Evolutionary conservation across 371 early-diverging fungal species (phyloP).

Genomic region (Mucor velutinosus): DNA sequence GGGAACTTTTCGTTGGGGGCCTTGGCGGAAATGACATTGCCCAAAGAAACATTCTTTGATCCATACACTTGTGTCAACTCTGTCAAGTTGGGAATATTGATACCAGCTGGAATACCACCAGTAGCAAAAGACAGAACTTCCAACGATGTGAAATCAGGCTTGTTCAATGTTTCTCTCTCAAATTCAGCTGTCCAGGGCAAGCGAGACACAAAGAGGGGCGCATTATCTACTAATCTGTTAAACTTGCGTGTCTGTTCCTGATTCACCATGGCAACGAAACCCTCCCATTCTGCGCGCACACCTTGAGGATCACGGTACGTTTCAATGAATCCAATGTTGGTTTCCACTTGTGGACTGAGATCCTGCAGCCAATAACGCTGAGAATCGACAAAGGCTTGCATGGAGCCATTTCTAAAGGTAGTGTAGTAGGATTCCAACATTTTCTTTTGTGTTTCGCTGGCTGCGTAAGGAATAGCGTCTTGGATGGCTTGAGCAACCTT

Average conservation of each 20-base stretch:
- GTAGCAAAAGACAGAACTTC: conserved; percentile 66
- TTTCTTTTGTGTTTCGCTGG: conserved; percentile 54
- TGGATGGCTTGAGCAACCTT: conserved; percentile 48
- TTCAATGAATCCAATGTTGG: conserved; percentile 58
- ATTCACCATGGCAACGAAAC: conserved; percentile 69
- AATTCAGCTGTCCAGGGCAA: conserved; percentile 62
- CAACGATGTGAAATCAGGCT: conserved; percentile 66
- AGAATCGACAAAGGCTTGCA: conserved; percentile 60
- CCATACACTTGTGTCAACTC: conserved; percentile 58
- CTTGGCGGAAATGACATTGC: conserved; percentile 60
- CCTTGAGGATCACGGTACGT: conserved; percentile 69
- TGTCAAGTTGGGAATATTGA: conserved; percentile 68
- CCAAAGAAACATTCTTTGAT: conserved; percentile 69
- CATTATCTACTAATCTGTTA: conserved; percentile 52
- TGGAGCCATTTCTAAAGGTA: conserved; percentile 58
- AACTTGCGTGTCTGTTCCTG: conserved; percentile 63
- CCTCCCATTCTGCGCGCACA: conserved; percentile 71
- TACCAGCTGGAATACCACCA: conserved; percentile 60
- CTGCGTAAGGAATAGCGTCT: conserved; percentile 47
- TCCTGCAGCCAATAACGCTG: conserved; percentile 66
- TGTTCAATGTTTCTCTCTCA: conserved; percentile 62
- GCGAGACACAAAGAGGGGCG: conserved; percentile 49
- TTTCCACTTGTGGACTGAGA: conserved; percentile 59
- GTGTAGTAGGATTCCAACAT: conserved; percentile 59
- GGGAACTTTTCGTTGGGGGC: conserved; percentile 55